Conservation (phyloP, 192 early-diverging fungal species). For the Linnemannia exigua region DNA sequence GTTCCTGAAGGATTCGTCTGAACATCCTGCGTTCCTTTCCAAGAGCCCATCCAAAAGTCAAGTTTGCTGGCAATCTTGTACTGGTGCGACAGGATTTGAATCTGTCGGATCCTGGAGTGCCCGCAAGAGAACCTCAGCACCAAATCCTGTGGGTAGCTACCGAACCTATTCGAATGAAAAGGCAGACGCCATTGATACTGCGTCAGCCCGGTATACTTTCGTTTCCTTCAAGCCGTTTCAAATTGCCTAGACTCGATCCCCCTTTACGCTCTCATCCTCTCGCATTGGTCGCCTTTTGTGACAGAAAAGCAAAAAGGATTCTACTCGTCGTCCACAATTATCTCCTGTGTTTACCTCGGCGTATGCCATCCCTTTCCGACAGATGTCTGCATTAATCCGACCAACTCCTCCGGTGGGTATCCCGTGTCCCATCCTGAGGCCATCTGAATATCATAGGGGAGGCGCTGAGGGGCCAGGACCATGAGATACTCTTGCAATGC, state of each 20-base stretch:
- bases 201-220: background rate
- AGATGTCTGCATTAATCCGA: constrained; percentile 48
- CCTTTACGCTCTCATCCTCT: background rate
- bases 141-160: constrained; percentile 78
- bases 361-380: constrained; percentile 66
- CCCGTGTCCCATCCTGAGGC: constrained; percentile 60
- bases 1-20: constrained; percentile 24
- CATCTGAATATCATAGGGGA: constrained; percentile 55
- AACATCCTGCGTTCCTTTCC: constrained; percentile 45
- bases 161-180: constrained; percentile 63
- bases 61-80: constrained; percentile 83
- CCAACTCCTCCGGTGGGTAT: constrained; percentile 58
- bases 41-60: constrained; percentile 76
- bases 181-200: background rate
- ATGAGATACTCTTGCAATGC: constrained; percentile 54
- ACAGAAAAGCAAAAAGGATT: background rate
- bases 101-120: constrained; percentile 68
- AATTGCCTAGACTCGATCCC: background rate
- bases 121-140: constrained; percentile 70
- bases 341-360: constrained; percentile 43
- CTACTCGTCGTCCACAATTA: background rate
- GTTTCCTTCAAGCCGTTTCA: background rate
- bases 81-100: constrained; percentile 83
- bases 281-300: background rate
- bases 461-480: constrained; percentile 47